Base-by-base conservation (phyloP, 306 rosid genomes). In the Fragaria iinumae region DNA sequence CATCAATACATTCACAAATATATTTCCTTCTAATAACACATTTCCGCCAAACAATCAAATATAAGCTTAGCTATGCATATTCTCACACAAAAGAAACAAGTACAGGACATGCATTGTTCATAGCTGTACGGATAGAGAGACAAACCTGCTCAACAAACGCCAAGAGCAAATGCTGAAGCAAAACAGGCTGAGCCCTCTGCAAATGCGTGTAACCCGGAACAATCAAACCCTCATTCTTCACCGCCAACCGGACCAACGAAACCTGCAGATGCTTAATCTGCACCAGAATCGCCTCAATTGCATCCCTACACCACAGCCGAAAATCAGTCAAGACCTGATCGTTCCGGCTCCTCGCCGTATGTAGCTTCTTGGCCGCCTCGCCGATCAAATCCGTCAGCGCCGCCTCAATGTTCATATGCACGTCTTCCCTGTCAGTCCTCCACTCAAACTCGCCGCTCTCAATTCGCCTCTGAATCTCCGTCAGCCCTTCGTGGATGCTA, bases 371-470 rank as follows among this genome's bases (percentile, higher is more conserved):
- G 0, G 97, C 97, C 78, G 99, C 96, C 67, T 95, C 99, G 11
- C 99, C 99, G 32, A 92, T 90, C 87, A 92, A 23, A 77, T 95
- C 99, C 29, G 88, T 95, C 71, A 95, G 89, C 13, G 97, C 89
- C 3, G 99, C 97, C 81, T 95, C 99, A 45, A 95, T 92, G 89
- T 95, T 95, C 99, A 95, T 95, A 77, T 92, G 97, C 67, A 95
- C 97, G 45, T 95, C 99, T 78, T 95, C 99, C 41, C 99, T 82
- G 27, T 95, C 99, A 50, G 92, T 85, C 84, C 97, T 90, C 97
- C 99, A 95, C 56, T 78, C 84, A 77, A 95, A 95, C 75, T 92
- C 90, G 8, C 97, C 97, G 27, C 63, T 85, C 63, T 90, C 93
- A 67, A 95, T 95, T 32, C 76, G 84, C 84, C 83, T 82, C 83